Conservation (phyloP, 1,284 basidiomycete genomes). For the Tausonia pullulans region DNA sequence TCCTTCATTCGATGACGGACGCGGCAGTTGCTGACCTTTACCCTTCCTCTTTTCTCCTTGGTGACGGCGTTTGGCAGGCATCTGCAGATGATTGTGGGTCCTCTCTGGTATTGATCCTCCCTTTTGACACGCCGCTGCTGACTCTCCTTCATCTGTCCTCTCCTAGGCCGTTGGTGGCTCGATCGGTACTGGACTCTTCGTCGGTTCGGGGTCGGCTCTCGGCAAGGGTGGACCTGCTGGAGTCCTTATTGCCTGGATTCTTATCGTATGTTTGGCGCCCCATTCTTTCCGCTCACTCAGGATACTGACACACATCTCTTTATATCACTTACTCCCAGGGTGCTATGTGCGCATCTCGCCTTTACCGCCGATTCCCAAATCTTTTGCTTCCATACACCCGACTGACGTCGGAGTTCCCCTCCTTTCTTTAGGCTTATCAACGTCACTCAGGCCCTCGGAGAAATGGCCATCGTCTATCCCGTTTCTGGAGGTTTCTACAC, state of each 20-base stretch:
- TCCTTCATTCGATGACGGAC: too few relatives aligned
- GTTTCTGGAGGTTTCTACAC: constrained; percentile 39
- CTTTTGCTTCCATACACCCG: not conserved
- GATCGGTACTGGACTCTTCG: constrained; percentile 31
- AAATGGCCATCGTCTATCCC: constrained; percentile 38
- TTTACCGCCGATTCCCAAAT: not conserved
- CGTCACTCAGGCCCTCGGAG: constrained; percentile 33
- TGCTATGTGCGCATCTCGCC: not conserved
- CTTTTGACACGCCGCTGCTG: not conserved
- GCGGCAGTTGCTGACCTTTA: too few relatives aligned
- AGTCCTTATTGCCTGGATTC: constrained; percentile 33
- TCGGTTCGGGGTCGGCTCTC: constrained; percentile 40
- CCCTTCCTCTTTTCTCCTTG: too few relatives aligned
- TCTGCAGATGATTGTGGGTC: not conserved
- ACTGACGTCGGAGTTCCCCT: not conserved
- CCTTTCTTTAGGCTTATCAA: constrained; percentile 24
- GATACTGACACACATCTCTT: not conserved
- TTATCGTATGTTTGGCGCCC: constrained; percentile 17
- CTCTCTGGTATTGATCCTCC: not conserved
- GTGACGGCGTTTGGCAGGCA: not conserved
- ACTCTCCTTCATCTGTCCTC: not conserved
- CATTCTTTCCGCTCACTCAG: too few relatives aligned
- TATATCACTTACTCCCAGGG: not conserved
- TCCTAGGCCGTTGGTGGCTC: constrained; percentile 37
- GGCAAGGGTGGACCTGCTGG: constrained; percentile 39